A percentile compares a stretch with the other conserved stretches of the same genome.
Conservation (phyloP, 768 basidiomycete species). For the Mrakia frigida region DNA sequence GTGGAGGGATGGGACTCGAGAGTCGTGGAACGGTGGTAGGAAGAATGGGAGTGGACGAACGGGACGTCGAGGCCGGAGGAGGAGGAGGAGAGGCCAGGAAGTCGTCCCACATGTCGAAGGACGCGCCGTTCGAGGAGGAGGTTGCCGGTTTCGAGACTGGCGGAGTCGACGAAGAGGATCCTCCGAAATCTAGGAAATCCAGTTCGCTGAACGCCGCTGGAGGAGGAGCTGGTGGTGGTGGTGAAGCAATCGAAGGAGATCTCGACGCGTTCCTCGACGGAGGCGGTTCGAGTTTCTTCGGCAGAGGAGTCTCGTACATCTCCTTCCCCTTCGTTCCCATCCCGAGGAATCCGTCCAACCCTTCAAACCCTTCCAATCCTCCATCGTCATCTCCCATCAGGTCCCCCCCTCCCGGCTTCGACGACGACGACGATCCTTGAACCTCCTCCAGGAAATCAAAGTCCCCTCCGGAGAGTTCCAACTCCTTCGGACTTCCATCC, state of each 20-base stretch:
- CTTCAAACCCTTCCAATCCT: constrained; percentile 6
- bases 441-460: constrained; percentile 29
- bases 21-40: neutral
- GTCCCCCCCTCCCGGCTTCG: neutral
- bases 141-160: neutral
- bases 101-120: constrained; percentile 25
- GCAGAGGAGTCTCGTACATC: constrained; percentile 9
- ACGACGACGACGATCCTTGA: neutral
- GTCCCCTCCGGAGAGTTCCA: constrained; percentile 20
- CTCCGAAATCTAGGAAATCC: constrained; percentile 16
- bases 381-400: constrained; percentile 14
- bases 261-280: neutral
- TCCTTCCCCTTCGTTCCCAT: neutral
- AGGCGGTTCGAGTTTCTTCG: constrained; percentile 21
- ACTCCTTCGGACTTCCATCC: neutral
- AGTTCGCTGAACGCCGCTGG: neutral
- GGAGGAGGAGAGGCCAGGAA: constrained; percentile 14
- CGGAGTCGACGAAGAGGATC: neutral
- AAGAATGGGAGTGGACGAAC: neutral
- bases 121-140: neutral
- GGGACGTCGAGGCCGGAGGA: neutral
- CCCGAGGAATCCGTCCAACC: neutral
- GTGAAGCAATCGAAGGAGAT: neutral
- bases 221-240: neutral
- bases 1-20: neutral